Conservation (phyloP, 1,139 yeast genomes). For the Nakaseomyces nivariensis region DNA sequence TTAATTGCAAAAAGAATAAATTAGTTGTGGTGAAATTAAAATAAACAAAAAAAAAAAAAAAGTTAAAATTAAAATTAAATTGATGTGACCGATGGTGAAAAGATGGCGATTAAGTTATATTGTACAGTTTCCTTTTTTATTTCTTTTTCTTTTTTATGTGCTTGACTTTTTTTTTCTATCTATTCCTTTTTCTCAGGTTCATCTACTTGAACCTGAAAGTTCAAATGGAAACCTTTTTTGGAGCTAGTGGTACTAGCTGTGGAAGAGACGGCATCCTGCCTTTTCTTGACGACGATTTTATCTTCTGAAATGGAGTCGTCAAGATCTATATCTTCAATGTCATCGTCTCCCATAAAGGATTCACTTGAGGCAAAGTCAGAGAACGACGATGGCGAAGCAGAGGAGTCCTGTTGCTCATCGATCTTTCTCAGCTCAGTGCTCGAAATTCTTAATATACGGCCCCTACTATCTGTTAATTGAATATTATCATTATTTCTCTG, state of each 20-base stretch:
- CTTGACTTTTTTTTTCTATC: not conserved
- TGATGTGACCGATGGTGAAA: no score
- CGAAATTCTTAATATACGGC: slow-evolving; percentile 18
- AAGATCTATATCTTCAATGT: slow-evolving; percentile 1
- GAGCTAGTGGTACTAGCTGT: slow-evolving; percentile 8
- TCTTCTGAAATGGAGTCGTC: not conserved
- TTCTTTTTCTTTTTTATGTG: not conserved
- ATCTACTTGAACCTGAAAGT: slow-evolving; percentile 12
- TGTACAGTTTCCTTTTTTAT: no score
- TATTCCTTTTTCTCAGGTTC: slow-evolving; percentile 27
- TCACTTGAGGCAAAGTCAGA: slow-evolving; percentile 1
- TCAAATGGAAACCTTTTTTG: slow-evolving; percentile 13
- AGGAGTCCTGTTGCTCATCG: slow-evolving; percentile 19
- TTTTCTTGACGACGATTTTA: slow-evolving; percentile 6
- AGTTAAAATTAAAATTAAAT: no score
- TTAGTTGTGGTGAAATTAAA: not conserved
- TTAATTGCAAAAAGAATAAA: not conserved
- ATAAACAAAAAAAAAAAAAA: not conserved
- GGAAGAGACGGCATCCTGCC: slow-evolving; percentile 3
- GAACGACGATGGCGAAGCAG: slow-evolving; percentile 9
- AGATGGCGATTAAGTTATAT: no score
- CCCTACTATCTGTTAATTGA: slow-evolving; percentile 5
- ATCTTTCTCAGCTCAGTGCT: slow-evolving; percentile 17
- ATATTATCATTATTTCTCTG: slow-evolving; percentile 1
- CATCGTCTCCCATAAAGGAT: slow-evolving; percentile 3